These are phyloP conservation scores for Trichoderma koningiopsis DNA, from an alignment of 2,329 filamentous ascomycete genomes.

Conservation along the genomic window DNA sequence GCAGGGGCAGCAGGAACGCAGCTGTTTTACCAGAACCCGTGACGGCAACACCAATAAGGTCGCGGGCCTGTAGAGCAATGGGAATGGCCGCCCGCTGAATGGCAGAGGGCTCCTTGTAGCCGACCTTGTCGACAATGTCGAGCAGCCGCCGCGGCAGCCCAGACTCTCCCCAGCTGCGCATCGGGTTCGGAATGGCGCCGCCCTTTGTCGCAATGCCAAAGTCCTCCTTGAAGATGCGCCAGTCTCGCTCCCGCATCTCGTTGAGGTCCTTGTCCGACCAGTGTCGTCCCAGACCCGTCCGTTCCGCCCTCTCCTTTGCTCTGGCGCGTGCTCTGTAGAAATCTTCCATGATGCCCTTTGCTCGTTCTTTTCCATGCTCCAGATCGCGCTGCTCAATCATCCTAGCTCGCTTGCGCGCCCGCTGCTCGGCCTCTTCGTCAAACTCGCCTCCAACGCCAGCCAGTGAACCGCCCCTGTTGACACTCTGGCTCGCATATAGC, in stretches of 20 bases:
- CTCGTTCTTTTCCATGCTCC: slow-evolving; percentile 75
- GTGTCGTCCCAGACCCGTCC: slow-evolving; percentile 82
- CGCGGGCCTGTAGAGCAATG: slow-evolving; percentile 86
- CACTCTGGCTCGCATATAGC: slow-evolving; percentile 57
- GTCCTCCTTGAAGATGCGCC: slow-evolving; percentile 99
- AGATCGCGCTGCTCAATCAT: slow-evolving; percentile 74
- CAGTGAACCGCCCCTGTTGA: slow-evolving; percentile 42
- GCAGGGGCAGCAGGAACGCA: slow-evolving; percentile 85
- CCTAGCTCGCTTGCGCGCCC: slow-evolving; percentile 61
- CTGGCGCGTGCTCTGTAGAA: slow-evolving; percentile 63
- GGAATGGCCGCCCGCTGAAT: slow-evolving; percentile 95
- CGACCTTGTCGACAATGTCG: slow-evolving; percentile 79
- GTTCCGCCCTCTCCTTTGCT: slow-evolving; percentile 70
- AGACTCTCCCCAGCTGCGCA: slow-evolving; percentile 92
- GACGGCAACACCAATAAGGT: slow-evolving; percentile 97
- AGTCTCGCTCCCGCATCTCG: slow-evolving; percentile 96
- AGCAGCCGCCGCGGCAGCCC: slow-evolving; percentile 74
- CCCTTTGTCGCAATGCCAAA: slow-evolving; percentile 97
- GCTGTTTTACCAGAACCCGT: slow-evolving; percentile 99
- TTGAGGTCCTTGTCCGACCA: slow-evolving; percentile 93
- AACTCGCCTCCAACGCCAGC: slow-evolving; percentile 55
- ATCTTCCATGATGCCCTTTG: slow-evolving; percentile 80
- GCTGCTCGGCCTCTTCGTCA: slow-evolving; percentile 58
- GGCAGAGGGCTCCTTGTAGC: slow-evolving; percentile 87
- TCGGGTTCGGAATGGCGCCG: slow-evolving; percentile 87